A percentile compares a stretch with the other conserved stretches of the same genome.
phyloP scores from a whole-genome alignment of 2,329 filamentous ascomycete genomes.

The Diaporthe velutina region DNA sequence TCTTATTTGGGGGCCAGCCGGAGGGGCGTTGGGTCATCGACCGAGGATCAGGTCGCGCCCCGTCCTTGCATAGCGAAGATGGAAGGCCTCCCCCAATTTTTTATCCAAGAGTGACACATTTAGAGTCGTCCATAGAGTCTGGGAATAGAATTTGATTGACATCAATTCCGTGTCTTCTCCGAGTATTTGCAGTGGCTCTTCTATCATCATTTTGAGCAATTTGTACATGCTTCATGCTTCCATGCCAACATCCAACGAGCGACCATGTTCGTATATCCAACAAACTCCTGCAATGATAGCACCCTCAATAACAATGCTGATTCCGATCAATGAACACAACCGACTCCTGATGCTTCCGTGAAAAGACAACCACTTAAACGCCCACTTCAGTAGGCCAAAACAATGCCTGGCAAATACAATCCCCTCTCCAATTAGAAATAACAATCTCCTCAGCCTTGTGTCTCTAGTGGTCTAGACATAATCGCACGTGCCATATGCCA shows the following conservation, averaged over 20 bases:
- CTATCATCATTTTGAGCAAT: background rate
- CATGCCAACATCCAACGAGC: conserved; percentile 25
- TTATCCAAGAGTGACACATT: conserved; percentile 29
- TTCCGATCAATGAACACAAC: background rate
- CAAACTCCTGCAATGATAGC: background rate
- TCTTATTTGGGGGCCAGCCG: conserved; percentile 5
- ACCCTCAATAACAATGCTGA: conserved; percentile 14
- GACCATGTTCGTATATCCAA: conserved; percentile 16
- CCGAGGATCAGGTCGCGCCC: conserved; percentile 16
- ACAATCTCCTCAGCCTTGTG: background rate
- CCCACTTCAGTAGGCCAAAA: background rate
- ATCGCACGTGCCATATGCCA: background rate
- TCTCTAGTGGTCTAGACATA: background rate
- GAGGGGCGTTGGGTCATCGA: conserved; percentile 12
- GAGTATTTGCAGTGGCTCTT: background rate
- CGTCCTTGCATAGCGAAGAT: conserved; percentile 28
- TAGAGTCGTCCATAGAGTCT: conserved; percentile 38
- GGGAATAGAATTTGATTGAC: conserved; percentile 37
- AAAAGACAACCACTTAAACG: background rate
- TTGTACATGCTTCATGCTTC: conserved; percentile 16
- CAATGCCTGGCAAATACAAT: background rate
- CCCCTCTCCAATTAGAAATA: background rate
- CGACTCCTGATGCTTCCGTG: conserved; percentile 8
- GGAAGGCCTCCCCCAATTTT: conserved; percentile 14
- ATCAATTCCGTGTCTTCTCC: background rate